Conservation (phyloP, 2,329 filamentous ascomycete species). For the Rhexocercosporidium sp. region DNA sequence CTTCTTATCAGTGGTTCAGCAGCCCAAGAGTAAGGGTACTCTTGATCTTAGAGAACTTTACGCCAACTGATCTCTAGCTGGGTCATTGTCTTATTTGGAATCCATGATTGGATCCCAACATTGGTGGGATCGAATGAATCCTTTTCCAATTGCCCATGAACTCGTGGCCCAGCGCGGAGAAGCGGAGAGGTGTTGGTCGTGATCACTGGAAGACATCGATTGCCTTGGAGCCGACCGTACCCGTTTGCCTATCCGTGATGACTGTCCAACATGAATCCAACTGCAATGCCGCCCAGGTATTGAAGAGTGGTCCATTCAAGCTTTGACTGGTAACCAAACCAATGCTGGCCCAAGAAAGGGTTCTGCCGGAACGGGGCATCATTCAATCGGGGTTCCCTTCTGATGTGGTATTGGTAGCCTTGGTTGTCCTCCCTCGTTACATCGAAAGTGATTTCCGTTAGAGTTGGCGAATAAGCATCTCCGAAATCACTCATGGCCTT, state of each 20-base stretch:
- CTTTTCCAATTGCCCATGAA: neutral
- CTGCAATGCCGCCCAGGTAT: neutral
- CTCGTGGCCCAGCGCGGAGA: too few species aligned
- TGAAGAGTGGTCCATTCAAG: neutral
- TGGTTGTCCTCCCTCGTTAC: neutral
- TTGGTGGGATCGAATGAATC: neutral
- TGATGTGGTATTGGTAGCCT: neutral
- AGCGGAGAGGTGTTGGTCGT: too few species aligned
- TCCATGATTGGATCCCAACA: neutral
- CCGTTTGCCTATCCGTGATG: too few species aligned
- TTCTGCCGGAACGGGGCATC: too few species aligned
- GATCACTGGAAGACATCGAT: too few species aligned
- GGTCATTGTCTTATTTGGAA: neutral
- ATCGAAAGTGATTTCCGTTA: neutral
- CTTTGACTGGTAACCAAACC: too few species aligned
- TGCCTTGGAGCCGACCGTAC: too few species aligned
- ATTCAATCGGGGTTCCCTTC: neutral
- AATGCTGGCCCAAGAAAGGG: too few species aligned
- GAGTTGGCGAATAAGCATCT: neutral
- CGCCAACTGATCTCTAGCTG: neutral
- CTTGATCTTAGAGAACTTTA: neutral
- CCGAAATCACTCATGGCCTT: neutral
- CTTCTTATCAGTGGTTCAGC: too few species aligned
- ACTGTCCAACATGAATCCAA: too few species aligned
- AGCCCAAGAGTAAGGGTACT: too few species aligned